phyloP scores from a whole-genome alignment of 306 rosid genomes.

The Senna tora region DNA sequence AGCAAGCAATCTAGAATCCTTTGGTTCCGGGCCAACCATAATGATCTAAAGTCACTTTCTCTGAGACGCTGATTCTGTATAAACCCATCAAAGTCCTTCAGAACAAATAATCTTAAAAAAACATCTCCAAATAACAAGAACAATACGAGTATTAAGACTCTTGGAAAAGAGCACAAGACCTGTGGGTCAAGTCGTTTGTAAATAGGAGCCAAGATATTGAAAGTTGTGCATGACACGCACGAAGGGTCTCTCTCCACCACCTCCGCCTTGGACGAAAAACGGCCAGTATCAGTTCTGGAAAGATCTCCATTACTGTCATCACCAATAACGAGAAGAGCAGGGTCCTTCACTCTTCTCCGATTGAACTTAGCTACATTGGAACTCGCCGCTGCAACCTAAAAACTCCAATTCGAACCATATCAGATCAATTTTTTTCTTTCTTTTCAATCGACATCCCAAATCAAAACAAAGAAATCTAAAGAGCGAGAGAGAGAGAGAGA shows the following conservation, averaged over 20 bases:
- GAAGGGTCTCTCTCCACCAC: slow-evolving; percentile 46
- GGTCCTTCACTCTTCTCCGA: slow-evolving; percentile 44
- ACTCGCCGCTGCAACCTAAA: slow-evolving; percentile 58
- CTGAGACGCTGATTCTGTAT: slow-evolving; percentile 67
- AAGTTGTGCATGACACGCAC: slow-evolving; percentile 76
- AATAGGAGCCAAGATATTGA: slow-evolving; percentile 83
- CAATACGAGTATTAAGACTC: neutral
- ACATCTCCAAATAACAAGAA: slow-evolving; percentile 20
- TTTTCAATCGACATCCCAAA: neutral
- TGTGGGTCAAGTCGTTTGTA: slow-evolving; percentile 84
- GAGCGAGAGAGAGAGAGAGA: slow-evolving; percentile 1
- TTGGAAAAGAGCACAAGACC: slow-evolving; percentile 44
- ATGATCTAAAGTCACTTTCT: slow-evolving; percentile 69
- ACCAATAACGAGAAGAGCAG: slow-evolving; percentile 35
- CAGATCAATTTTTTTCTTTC: neutral
- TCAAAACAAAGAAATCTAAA: neutral
- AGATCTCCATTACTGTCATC: slow-evolving; percentile 43
- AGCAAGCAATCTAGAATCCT: slow-evolving; percentile 78
- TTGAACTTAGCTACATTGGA: slow-evolving; percentile 46
- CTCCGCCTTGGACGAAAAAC: slow-evolving; percentile 46
- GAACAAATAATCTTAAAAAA: slow-evolving; percentile 17
- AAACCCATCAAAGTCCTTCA: slow-evolving; percentile 43
- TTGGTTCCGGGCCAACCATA: slow-evolving; percentile 71
- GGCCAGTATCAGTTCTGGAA: slow-evolving; percentile 39
- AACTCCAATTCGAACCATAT: slow-evolving; percentile 36